A percentile compares a stretch with the other conserved stretches of the same genome.
These are phyloP conservation scores for Datisca glomerata DNA, from an alignment of 306 rosid species.

Conservation along the genomic window DNA sequence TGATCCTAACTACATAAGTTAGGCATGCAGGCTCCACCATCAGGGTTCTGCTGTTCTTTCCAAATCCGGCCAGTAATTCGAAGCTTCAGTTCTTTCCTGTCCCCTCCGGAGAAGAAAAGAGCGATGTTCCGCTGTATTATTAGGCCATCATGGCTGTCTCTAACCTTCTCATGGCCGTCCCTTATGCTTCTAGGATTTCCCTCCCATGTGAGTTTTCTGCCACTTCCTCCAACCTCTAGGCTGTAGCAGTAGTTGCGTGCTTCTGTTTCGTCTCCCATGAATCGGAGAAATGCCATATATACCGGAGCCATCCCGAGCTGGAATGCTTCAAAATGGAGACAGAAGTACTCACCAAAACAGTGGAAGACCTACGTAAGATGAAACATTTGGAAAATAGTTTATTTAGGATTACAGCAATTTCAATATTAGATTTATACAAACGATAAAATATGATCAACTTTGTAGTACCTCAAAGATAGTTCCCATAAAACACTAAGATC, in stretches of 20 bases:
- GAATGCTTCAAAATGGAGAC: slow-evolving; percentile 79
- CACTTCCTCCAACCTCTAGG: slow-evolving; percentile 70
- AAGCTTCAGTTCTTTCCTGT: slow-evolving; percentile 66
- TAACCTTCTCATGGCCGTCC: slow-evolving; percentile 63
- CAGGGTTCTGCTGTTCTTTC: slow-evolving; percentile 67
- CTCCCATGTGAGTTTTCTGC: slow-evolving; percentile 54
- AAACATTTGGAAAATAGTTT: background rate
- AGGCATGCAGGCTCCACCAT: slow-evolving; percentile 45
- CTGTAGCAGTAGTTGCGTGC: slow-evolving; percentile 56
- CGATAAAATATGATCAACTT: no score
- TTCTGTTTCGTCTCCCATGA: slow-evolving; percentile 68
- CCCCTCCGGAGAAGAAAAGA: slow-evolving; percentile 69
- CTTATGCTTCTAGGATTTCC: slow-evolving; percentile 62
- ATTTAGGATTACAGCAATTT: no score
- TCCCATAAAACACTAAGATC: no score
- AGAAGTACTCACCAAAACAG: slow-evolving; percentile 67
- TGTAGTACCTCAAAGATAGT: no score
- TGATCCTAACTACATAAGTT: slow-evolving; percentile 34
- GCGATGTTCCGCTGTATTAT: slow-evolving; percentile 67
- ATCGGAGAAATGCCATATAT: slow-evolving; percentile 68
- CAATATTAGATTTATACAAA: background rate
- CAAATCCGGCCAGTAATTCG: slow-evolving; percentile 67
- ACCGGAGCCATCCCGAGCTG: slow-evolving; percentile 74
- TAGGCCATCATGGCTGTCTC: slow-evolving; percentile 73
- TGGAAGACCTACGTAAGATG: slow-evolving; percentile 53